Base-by-base conservation (phyloP, 2,329 filamentous ascomycete genomes). In the Ceratocystis cacaofunesta region DNA sequence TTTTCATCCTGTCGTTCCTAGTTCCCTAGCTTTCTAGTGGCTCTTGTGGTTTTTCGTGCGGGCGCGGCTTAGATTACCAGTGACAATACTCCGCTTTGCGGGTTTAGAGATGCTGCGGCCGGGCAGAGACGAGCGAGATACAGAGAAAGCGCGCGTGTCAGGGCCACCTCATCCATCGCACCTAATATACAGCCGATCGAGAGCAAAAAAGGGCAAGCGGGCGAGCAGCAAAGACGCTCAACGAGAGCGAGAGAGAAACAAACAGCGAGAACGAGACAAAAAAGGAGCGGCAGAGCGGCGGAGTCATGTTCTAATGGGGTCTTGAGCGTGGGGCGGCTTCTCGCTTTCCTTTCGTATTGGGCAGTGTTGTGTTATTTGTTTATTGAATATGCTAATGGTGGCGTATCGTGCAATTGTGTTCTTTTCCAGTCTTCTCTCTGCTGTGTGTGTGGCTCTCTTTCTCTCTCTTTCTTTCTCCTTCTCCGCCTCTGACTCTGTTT, bases 281-380 rank as follows among this genome's bases (percentile, higher is more conserved):
- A 57, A 30, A 17, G 52, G 22, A 57, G 52, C 52, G 52, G 22
- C 52, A n/a, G 52, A 57, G 52, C 52, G 52, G 52, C 52, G 52
- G 52, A 57, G 52, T 22, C 52, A 28, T 57, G 22, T 57, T 28
- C 52, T 30, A 57, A 57, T 57, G 52, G 52, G 28, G 52, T 57
- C 52, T 57, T 57, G 52, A 30, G 52, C 52, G 52, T 57, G 52
- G 52, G 52, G 52, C 52, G 36, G 36, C 36, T 41, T 15, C 30
- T 57, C 52, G 52, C 48, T 57, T 57, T 57, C 52, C 52, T 10
- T 57, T 57, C 52, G 52, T 57, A 57, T 57, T 57, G 52, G 52
- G 52, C 52, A 30, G 52, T 30, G 52, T 57, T 41, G 36, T 41
- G 10, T 41, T 41, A 41, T 41, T 41, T 41, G 36, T 41, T 41